phyloP scores from a whole-genome alignment of 2,329 filamentous ascomycete genomes.

The Lachnellula willkommii region DNA sequence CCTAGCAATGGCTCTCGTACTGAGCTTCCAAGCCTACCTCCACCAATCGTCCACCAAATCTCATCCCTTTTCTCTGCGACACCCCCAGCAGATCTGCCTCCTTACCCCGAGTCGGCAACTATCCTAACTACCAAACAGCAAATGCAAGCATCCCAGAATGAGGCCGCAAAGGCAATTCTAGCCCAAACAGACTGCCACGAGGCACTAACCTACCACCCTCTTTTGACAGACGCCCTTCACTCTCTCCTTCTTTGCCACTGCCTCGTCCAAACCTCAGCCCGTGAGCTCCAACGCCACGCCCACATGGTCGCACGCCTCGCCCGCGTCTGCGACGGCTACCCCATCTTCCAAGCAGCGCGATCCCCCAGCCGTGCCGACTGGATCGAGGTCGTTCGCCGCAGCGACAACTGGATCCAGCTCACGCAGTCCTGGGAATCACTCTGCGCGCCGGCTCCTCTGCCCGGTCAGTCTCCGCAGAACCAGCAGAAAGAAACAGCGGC shows the following conservation, averaged over 20 bases:
- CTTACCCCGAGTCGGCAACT: conserved; percentile 50
- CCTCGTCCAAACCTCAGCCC: conserved; percentile 72
- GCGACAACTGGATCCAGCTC: conserved; percentile 66
- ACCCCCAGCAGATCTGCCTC: conserved; percentile 60
- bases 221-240: conserved; percentile 74
- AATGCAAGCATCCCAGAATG: conserved; percentile 28
- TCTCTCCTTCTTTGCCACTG: conserved; percentile 71
- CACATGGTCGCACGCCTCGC: conserved; percentile 74
- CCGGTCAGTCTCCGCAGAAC: conserved; percentile 32
- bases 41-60: conserved; percentile 46
- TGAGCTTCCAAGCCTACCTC: conserved; percentile 42
- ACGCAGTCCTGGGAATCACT: conserved; percentile 63
- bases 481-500: conserved; percentile 43
- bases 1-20: conserved; percentile 19
- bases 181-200: conserved; percentile 48
- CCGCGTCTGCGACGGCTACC: conserved; percentile 71
- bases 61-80: conserved; percentile 66
- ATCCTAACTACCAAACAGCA: conserved; percentile 30
- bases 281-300: conserved; percentile 73
- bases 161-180: conserved; percentile 31
- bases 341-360: conserved; percentile 68
- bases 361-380: conserved; percentile 72
- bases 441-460: conserved; percentile 56
- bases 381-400: conserved; percentile 66
- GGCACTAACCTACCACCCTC: conserved; percentile 72